Evolutionary conservation across 202 grass and related monocot species (phyloP), one percentile per base, ranked within the genome.

Genomic region (Schoenoplectus tabernaemontani): DNA sequence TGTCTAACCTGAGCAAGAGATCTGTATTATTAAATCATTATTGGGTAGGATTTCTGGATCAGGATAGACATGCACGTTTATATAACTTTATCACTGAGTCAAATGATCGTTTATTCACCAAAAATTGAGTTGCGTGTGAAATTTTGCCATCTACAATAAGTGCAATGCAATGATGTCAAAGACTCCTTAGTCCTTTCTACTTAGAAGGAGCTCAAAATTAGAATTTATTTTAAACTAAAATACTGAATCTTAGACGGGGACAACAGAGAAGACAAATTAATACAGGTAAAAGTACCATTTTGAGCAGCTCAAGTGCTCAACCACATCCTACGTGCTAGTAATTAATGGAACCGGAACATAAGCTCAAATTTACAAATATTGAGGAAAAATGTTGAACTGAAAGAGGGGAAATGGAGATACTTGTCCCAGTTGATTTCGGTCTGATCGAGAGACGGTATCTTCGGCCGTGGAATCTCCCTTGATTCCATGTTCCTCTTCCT

Each of bases 361-460:
- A 68, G 33, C 33, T 17, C 13, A 46, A 56, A 22, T 68, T 38
- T 64, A 13, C 34, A 10, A 42, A 32, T 57, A 83, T 1, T 33
- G 75, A 12, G 65, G 4, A 20, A 63, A 54, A 42, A 64, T 64
- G 3, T 59, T 13, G 17, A 59, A 68, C 3, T 23, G 12, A 51
- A 30, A 9, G 2, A 16, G 23, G 77, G 24, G 43, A 67, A 13
- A 58, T 38, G 46, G 77, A 10, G 11, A 30, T 96, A 99, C 96
- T 96, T 93, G 81, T 99, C 91, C 96, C 92, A 99, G 82, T 96
- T 99, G 88, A 99, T 93, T 86, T 99, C 96, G 64, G 92, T 99
- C 79, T 92, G 96, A 43, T 92, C 83, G 61, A 99, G 70, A 60
- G 92, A 78, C 30, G 87, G 86, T 78, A 89, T 87, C 77, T 90